Percentiles rank a stretch among this genome's conserved stretches.
phyloP scores from a whole-genome alignment of 495 filamentous ascomycete genomes.

The Neurospora cerealis region DNA sequence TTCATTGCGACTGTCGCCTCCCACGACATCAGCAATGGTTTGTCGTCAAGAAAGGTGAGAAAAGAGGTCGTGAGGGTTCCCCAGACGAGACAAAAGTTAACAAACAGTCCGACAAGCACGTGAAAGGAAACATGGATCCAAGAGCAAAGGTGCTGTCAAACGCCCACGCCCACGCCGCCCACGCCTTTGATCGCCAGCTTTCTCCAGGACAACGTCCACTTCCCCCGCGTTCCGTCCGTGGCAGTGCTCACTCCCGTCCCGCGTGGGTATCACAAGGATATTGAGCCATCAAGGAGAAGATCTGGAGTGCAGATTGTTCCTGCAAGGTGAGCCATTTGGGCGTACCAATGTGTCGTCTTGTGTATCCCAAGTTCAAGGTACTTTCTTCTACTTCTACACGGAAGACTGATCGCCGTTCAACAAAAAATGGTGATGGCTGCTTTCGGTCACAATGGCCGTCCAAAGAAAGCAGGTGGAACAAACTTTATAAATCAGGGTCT shows the following conservation, averaged over 20 bases:
- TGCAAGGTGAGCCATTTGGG: not conserved
- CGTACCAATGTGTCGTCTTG: not conserved
- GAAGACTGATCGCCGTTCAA: not conserved
- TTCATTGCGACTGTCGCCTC: not conserved
- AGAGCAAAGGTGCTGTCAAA: not conserved
- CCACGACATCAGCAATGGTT: not conserved
- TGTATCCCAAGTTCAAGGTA: not conserved
- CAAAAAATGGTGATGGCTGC: not conserved
- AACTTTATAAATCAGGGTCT: not conserved
- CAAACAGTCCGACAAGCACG: not conserved
- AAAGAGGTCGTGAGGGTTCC: not conserved
- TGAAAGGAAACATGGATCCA: not conserved
- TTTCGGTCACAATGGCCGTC: not conserved
- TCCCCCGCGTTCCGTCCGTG: not conserved
- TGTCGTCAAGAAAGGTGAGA: not conserved
- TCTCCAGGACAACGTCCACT: not conserved
- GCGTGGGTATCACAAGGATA: not conserved
- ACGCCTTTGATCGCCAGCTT: not conserved
- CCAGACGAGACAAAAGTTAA: not conserved
- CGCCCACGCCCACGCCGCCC: not conserved
- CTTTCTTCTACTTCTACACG: not conserved
- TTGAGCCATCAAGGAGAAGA: not conserved
- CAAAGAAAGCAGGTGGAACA: not conserved
- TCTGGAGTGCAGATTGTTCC: not conserved
- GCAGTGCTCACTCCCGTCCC: not conserved